A percentile compares a stretch with the other conserved stretches of the same genome.
phyloP scores from a whole-genome alignment of 2,329 filamentous ascomycete genomes.

The Paecilomyces niveus region DNA sequence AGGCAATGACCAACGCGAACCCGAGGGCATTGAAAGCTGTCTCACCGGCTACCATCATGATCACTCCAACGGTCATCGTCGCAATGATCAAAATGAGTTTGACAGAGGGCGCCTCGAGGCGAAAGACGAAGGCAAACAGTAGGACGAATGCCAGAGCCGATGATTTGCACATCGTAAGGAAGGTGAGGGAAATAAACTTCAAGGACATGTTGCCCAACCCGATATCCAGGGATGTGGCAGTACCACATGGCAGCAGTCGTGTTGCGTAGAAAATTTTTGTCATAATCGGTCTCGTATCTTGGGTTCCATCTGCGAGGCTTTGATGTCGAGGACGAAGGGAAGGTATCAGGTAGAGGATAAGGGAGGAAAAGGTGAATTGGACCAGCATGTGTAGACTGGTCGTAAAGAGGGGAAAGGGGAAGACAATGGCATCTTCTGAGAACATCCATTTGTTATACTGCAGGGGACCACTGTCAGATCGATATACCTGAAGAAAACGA shows the following conservation, averaged over 20 bases:
- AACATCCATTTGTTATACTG: conserved; percentile 99
- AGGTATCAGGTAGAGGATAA: conserved; percentile 76
- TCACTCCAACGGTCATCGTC: conserved; percentile 84
- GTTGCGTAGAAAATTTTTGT: conserved; percentile 87
- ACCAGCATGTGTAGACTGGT: conserved; percentile 94
- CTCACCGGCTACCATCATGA: conserved; percentile 98
- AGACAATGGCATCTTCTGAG: conserved; percentile 73
- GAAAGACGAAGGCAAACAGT: conserved; percentile 88
- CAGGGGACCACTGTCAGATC: conserved; percentile 5
- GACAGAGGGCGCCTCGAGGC: conserved; percentile 79
- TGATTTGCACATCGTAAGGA: conserved; percentile 99
- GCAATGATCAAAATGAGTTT: conserved; percentile 80
- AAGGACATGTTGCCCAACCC: conserved; percentile 92
- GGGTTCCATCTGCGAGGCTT: conserved; percentile 37
- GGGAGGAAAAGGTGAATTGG: conserved; percentile 72
- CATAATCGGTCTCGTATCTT: conserved; percentile 60
- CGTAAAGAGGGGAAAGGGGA: conserved; percentile 90
- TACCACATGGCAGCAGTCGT: conserved; percentile 83
- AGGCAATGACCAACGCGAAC: conserved; percentile 86
- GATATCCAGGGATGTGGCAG: conserved; percentile 90
- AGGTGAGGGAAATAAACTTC: conserved; percentile 93
- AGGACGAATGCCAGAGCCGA: conserved; percentile 93
- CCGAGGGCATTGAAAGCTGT: conserved; percentile 80
- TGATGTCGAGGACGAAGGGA: conserved; percentile 62
- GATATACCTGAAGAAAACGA: not conserved